Evolutionary conservation across 2,329 filamentous ascomycete genomes (phyloP).

Genomic region (Ophiocordyceps robertsii): DNA sequence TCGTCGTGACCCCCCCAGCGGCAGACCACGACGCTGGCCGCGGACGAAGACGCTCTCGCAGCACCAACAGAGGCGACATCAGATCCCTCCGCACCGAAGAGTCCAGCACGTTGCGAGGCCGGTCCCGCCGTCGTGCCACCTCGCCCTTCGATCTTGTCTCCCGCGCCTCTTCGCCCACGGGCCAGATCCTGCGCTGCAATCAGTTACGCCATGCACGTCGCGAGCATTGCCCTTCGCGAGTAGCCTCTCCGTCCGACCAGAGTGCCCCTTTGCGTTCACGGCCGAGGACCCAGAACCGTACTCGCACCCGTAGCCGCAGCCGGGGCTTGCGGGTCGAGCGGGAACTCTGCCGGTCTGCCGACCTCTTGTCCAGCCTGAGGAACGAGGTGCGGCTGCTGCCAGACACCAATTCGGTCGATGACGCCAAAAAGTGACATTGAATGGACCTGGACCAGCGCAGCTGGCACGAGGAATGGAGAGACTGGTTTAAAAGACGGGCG

Average conservation of each 20-base stretch:
- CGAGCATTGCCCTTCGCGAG: conserved; percentile 29
- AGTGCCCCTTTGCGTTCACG: conserved; percentile 16
- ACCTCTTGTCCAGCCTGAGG: conserved; percentile 18
- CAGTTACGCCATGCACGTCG: conserved; percentile 26
- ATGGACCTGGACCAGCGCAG: no score
- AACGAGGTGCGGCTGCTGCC: conserved; percentile 18
- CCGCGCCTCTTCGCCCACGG: conserved; percentile 22
- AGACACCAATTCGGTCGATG: conserved; percentile 1
- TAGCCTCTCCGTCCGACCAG: conserved; percentile 20
- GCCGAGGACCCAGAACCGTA: conserved; percentile 19
- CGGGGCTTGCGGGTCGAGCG: conserved; percentile 17
- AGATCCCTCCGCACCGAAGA: conserved; percentile 22
- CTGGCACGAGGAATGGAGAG: no score
- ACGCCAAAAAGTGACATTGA: neutral
- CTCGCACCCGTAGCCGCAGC: conserved; percentile 25
- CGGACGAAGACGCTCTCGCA: conserved; percentile 26
- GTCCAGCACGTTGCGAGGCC: conserved; percentile 28
- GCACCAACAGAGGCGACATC: conserved; percentile 18
- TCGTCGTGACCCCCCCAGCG: conserved; percentile 2
- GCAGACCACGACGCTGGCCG: conserved; percentile 17
- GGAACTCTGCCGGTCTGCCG: conserved; percentile 14
- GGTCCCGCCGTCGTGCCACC: conserved; percentile 24
- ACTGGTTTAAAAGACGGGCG: no score
- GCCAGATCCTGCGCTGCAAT: conserved; percentile 26
- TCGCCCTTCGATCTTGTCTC: conserved; percentile 20